Base-by-base conservation (phyloP, 2,329 filamentous ascomycete genomes). In the Davidsoniella neocaledoniae region DNA sequence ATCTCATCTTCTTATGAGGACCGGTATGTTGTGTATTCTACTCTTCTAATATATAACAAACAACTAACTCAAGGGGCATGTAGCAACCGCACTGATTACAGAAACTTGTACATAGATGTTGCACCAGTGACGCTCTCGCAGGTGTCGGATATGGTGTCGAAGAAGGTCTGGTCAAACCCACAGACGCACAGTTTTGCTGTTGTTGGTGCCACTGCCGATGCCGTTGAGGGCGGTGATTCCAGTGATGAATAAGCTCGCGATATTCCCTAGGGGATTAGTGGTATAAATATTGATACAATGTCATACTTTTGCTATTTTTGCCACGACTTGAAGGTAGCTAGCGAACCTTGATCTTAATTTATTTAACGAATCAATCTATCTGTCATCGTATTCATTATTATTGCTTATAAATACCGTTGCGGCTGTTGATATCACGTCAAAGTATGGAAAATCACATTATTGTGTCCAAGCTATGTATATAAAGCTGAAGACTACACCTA, bases 1-100 rank as follows among this genome's bases (percentile, higher is more conserved):
- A 39, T 49, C 16, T 53, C 51, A 5, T 43, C 51, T 9, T 53
- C 37, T 26, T 26, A 36, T 17, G 25, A 37, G 7, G 10, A 43
- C 19, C 8, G 8, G 51, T 53, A 43, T 19, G 46, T 36, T 40
- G 12, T 21, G 12, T 21, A 25, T 10, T 29, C 14, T 21, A 19
- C 5, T 33, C 5, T 33, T 16, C 44, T 19, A 21, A 49, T 14
- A 43, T 42, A 7, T n/a, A 9, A 25, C 23, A 10, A 21, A 14
- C 12, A 5, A 49, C 38, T 29, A 9, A 42, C 38, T 33, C 38
- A 7, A 49, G 21, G 21, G 4, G 5, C 21, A n/a, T 47, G 6
- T 12, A 52, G 46, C n/a, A 33, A 36, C 29, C 36, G 19, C 14
- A 33, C 21, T 10, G 33, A 36, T 16, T 47, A 33, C 25, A n/a